These are phyloP conservation scores for Trichomonas tenax DNA, from an alignment of 208 protist genomes.

Conservation along the genomic window DNA sequence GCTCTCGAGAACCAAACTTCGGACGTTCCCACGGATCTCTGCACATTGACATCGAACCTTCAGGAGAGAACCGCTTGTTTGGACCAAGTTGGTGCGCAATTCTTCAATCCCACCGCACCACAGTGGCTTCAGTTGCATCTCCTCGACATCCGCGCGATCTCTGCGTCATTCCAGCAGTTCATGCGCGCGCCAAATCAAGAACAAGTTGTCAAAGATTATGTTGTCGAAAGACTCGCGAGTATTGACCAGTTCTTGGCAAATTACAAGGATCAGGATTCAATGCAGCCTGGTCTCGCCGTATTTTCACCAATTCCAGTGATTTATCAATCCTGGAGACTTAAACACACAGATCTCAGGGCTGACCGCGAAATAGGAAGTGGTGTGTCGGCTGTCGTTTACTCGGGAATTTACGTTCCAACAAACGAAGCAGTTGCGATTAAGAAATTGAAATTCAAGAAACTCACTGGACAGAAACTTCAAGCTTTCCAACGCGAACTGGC, in stretches of 20 bases:
- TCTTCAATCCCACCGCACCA: not conserved
- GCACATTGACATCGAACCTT: not conserved
- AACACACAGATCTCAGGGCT: not conserved
- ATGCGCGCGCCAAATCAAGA: not conserved
- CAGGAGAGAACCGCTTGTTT: not conserved
- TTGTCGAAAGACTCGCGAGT: not conserved
- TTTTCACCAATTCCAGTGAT: slow-evolving; percentile 4
- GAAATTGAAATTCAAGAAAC: not conserved
- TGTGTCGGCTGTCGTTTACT: not conserved
- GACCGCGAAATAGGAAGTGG: not conserved
- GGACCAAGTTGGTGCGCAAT: not conserved
- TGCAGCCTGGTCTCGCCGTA: not conserved
- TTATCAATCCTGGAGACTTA: not conserved
- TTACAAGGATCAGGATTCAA: not conserved
- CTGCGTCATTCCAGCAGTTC: not conserved
- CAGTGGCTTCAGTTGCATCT: not conserved
- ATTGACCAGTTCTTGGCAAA: not conserved
- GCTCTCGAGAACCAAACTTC: not conserved
- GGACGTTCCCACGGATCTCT: not conserved
- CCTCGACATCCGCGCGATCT: not conserved
- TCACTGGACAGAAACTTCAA: not conserved
- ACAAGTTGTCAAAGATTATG: not conserved
- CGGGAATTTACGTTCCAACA: not conserved
- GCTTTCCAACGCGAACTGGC: not conserved
- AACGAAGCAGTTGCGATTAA: not conserved